Base-by-base conservation (phyloP, 2,329 filamentous ascomycete genomes). In the Calycina herbarum region DNA sequence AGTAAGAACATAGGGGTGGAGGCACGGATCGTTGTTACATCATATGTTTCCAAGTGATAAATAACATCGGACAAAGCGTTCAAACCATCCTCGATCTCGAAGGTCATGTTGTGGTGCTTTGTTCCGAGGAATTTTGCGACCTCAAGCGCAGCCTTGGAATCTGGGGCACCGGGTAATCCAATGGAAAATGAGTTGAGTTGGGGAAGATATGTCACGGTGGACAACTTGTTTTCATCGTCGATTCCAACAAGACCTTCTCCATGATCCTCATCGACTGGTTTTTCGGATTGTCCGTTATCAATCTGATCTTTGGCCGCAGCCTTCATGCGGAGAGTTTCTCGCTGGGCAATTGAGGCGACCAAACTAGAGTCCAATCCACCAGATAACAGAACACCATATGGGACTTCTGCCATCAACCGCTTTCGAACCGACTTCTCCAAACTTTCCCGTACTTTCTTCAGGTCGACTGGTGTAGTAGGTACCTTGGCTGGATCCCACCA, bases 161-260 rank as follows among this genome's bases (percentile, higher is more conserved):
- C 95, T 60, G 95, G 95, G 40, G 95, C 92, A 72, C 89, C 92
- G 7, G 94, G 94, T 42, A 99, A 88, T 76, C 95, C 95, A 72
- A 99, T 99, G 17, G 95, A 99, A 85, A 99, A 99, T 17, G 94
- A 97, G 87, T 98, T 96, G 79, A 99, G 88, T 79, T 98, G 92
- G 42, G 94, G 93, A 63, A 98, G 88, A 75, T 95, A 92, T 64
- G 94, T 95, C 69, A 97, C 87, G 15, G 94, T 97, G 59, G 90
- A 93, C 68, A 98, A 82, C 76, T 94, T 87, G 83, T 97, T 90
- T 66, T 94, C 87, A 76, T 96, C 94, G 75, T 98, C 95, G 73
- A 99, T 96, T 75, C 95, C 95, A 66, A 97, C 94, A 58, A 98
- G 85, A 59, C 92, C 87, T 75, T 90, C 88, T 67, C 85, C 86